These are phyloP conservation scores for Termitomyces sp. DNA, from an alignment of 768 basidiomycete species.

Conservation along the genomic window DNA sequence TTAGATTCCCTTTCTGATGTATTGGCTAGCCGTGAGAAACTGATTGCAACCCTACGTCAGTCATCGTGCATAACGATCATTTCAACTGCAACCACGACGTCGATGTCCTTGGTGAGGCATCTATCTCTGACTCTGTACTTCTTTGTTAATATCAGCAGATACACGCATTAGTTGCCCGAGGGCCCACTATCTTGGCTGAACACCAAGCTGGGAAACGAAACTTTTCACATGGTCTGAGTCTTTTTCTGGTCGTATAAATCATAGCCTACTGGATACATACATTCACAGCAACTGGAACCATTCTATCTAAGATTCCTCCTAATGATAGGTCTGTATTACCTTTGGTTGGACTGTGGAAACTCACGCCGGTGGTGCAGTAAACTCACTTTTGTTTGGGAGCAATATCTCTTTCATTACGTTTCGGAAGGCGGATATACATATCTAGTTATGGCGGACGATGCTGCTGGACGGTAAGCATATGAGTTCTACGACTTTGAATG, in stretches of 20 bases:
- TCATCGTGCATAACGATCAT: background rate
- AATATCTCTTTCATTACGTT: conserved; percentile 93
- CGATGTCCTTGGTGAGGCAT: conserved; percentile 28
- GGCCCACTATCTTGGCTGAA: conserved; percentile 80
- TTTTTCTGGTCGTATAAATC: conserved; percentile 9
- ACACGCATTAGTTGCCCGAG: conserved; percentile 81
- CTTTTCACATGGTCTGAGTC: conserved; percentile 75
- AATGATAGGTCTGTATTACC: conserved; percentile 51
- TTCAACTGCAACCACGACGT: background rate
- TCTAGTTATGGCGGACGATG: conserved; percentile 93
- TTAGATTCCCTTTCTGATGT: background rate
- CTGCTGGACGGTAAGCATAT: conserved; percentile 70
- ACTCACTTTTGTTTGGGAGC: conserved; percentile 86
- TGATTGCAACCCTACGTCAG: background rate
- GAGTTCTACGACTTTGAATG: background rate
- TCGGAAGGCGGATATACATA: conserved; percentile 85
- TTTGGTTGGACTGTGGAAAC: background rate
- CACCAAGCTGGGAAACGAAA: conserved; percentile 77
- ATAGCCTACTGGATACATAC: background rate
- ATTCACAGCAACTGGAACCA: conserved; percentile 71
- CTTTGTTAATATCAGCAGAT: conserved; percentile 41
- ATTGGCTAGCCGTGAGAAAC: background rate
- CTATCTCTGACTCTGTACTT: background rate
- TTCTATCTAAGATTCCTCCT: conserved; percentile 93
- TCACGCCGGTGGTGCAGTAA: conserved; percentile 43